phyloP scores from a whole-genome alignment of 179 eudicot species.

The Beta macrorhiza region DNA sequence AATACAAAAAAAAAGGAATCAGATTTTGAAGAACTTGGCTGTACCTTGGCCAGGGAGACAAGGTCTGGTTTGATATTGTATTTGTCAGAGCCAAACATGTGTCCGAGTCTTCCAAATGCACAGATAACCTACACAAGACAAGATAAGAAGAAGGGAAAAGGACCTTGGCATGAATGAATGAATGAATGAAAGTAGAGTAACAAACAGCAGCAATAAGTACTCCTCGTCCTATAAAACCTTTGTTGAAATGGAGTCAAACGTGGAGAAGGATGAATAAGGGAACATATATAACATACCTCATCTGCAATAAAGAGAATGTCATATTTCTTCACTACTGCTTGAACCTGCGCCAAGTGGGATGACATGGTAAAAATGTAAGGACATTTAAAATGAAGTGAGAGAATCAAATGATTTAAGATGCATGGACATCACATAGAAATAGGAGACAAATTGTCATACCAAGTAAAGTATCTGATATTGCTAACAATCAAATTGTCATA shows the following conservation, averaged over 20 bases:
- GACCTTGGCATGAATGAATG: conserved; percentile 17
- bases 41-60: conserved; percentile 88
- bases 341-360: conserved; percentile 56
- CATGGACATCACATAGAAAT: neutral
- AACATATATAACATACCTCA: conserved; percentile 56
- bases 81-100: conserved; percentile 91
- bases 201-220: neutral
- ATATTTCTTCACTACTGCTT: conserved; percentile 82
- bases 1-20: neutral
- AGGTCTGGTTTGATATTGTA: conserved; percentile 93
- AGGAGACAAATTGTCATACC: neutral
- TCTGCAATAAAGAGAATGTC: conserved; percentile 93
- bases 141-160: conserved; percentile 7
- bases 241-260: neutral
- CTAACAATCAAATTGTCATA: neutral
- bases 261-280: neutral
- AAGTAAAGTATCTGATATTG: conserved; percentile 1
- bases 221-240: neutral
- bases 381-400: neutral
- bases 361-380: neutral
- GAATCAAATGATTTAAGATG: neutral
- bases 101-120: conserved; percentile 96
- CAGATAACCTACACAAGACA: conserved; percentile 55
- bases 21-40: conserved; percentile 1
- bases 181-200: conserved; percentile 6